Conservation (phyloP, 495 filamentous ascomycete species). For the Penicillium arizonense region DNA sequence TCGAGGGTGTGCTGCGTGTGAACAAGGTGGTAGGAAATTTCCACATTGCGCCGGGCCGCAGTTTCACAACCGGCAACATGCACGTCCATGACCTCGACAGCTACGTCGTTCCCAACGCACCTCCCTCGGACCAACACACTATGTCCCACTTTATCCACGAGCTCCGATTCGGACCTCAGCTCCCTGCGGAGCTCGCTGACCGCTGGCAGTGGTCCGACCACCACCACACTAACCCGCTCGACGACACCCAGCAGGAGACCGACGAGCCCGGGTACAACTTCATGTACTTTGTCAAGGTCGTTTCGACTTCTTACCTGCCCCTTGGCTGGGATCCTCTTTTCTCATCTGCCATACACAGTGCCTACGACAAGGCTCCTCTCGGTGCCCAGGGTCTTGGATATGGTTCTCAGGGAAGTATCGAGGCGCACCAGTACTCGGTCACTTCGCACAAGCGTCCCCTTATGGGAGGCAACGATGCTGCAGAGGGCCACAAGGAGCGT, state of each 20-base stretch:
- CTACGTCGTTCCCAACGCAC: slow-evolving; percentile 64
- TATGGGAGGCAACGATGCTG: slow-evolving; percentile 73
- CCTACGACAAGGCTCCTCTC: slow-evolving; percentile 55
- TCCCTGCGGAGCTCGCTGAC: slow-evolving; percentile 68
- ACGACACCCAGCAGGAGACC: slow-evolving; percentile 73
- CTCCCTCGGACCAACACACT: slow-evolving; percentile 65
- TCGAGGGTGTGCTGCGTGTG: slow-evolving; percentile 88
- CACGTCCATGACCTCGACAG: slow-evolving; percentile 97
- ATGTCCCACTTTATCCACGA: slow-evolving; percentile 90
- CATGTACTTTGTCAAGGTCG: slow-evolving; percentile 99
- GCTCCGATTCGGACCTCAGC: slow-evolving; percentile 89
- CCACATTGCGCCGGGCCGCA: slow-evolving; percentile 93
- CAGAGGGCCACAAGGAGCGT: slow-evolving; percentile 85
- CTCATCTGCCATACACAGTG: slow-evolving; percentile 43
- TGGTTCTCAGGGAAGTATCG: slow-evolving; percentile 71
- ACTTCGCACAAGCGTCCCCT: slow-evolving; percentile 92
- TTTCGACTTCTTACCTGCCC: slow-evolving; percentile 90
- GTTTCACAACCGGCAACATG: slow-evolving; percentile 91
- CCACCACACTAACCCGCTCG: slow-evolving; percentile 91
- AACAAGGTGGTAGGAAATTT: slow-evolving; percentile 99
- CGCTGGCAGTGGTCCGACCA: slow-evolving; percentile 83
- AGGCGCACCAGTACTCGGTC: slow-evolving; percentile 97
- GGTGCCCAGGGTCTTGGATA: slow-evolving; percentile 59
- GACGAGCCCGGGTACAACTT: slow-evolving; percentile 85
- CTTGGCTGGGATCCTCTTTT: slow-evolving; percentile 69